phyloP scores from a whole-genome alignment of 805 yeast genomes.

The Grigorovia transvaalensis region DNA sequence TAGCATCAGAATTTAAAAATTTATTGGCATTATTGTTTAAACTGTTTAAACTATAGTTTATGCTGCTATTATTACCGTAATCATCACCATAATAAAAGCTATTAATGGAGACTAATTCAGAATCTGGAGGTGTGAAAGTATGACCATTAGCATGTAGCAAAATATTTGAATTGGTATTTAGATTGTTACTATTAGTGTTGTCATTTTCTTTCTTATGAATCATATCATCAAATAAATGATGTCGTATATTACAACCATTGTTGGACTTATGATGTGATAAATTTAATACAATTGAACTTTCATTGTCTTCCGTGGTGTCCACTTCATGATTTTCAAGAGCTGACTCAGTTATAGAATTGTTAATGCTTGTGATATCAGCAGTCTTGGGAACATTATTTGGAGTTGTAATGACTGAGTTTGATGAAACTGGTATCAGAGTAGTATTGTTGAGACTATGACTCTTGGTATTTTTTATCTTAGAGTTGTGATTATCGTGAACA shows the following conservation, averaged over 20 bases:
- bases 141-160: neutral
- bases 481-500: too few relatives aligned
- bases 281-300: constrained; percentile 17
- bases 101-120: constrained; percentile 19
- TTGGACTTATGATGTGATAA: constrained; percentile 8
- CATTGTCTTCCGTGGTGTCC: constrained; percentile 3
- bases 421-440: neutral
- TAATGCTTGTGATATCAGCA: neutral
- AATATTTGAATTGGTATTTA: neutral
- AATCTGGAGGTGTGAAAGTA: constrained; percentile 11
- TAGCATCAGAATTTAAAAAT: neutral
- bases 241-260: neutral
- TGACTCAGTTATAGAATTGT: too few relatives aligned
- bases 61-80: neutral
- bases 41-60: neutral
- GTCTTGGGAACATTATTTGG: neutral
- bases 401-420: neutral
- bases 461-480: too few relatives aligned
- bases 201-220: neutral
- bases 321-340: neutral
- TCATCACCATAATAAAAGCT: constrained; percentile 12
- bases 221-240: neutral
- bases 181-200: neutral
- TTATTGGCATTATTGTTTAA: neutral
- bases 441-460: too few relatives aligned